phyloP scores from a whole-genome alignment of 2,329 filamentous ascomycete species.

The Paracorniculantispora psalliotae region DNA sequence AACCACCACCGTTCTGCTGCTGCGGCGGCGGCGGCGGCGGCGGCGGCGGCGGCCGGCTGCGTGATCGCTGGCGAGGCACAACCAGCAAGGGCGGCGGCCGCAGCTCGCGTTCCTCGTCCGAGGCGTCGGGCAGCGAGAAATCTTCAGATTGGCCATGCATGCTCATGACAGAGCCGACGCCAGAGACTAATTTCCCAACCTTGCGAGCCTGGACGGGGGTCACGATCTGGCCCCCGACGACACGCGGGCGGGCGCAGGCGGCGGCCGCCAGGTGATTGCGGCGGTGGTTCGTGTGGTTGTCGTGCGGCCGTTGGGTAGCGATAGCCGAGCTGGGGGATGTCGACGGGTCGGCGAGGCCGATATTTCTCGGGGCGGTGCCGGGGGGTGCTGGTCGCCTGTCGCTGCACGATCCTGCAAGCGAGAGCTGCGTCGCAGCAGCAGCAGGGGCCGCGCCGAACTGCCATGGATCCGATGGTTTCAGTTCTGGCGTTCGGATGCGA shows the following conservation, averaged over 20 bases:
- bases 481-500: not conserved
- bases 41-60: too few relatives aligned
- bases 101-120: constrained; percentile 8
- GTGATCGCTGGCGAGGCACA: not conserved
- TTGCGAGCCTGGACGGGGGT: not conserved
- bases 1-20: too few relatives aligned
- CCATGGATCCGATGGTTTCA: not conserved
- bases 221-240: not conserved
- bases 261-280: too few relatives aligned
- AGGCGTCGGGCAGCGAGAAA: constrained; percentile 7
- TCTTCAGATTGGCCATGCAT: constrained; percentile 8
- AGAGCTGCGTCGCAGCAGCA: not conserved
- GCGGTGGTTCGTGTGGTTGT: too few relatives aligned
- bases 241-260: not conserved
- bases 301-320: not conserved
- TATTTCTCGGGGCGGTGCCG: not conserved
- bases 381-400: not conserved
- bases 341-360: not conserved
- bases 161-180: not conserved
- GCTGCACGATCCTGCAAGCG: not conserved
- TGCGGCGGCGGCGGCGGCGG: too few relatives aligned
- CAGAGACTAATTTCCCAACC: not conserved
- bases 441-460: not conserved
- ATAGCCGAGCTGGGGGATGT: not conserved
- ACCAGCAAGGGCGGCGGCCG: not conserved